Evolutionary conservation across 768 basidiomycete genomes (phyloP).

Genomic region (Russula abietina): DNA sequence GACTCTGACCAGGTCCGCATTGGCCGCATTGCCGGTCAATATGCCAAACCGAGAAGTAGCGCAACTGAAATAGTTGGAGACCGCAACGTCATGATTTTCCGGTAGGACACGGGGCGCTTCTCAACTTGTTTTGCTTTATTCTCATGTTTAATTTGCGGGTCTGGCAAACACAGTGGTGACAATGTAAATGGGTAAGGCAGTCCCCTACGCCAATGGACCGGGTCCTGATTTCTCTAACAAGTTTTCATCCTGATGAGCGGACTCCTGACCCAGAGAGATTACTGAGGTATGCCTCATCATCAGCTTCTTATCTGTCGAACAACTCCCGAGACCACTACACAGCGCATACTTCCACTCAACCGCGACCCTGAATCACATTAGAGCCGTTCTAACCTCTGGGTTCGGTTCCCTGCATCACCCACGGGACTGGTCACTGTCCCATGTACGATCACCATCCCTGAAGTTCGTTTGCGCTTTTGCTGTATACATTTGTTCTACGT

Average conservation of each 20-base stretch:
- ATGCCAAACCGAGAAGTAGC: slow-evolving; percentile 90
- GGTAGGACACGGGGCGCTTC: slow-evolving; percentile 36
- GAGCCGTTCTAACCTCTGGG: slow-evolving; percentile 81
- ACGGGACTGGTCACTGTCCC: slow-evolving; percentile 78
- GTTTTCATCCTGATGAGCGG: slow-evolving; percentile 45
- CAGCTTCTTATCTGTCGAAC: neutral
- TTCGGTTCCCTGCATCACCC: slow-evolving; percentile 89
- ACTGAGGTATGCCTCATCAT: slow-evolving; percentile 46
- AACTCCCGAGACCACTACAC: neutral
- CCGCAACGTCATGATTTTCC: slow-evolving; percentile 75
- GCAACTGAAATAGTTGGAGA: slow-evolving; percentile 71
- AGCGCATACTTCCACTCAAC: slow-evolving; percentile 97
- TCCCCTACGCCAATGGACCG: neutral
- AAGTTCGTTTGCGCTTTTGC: slow-evolving; percentile 40
- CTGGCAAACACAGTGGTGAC: slow-evolving; percentile 69
- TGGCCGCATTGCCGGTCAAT: slow-evolving; percentile 93
- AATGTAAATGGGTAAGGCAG: slow-evolving; percentile 81
- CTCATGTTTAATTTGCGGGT: neutral
- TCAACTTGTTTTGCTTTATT: neutral
- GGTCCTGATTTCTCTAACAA: slow-evolving; percentile 28
- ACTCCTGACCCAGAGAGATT: slow-evolving; percentile 58
- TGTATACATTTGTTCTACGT: neutral
- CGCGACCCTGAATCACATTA: slow-evolving; percentile 87
- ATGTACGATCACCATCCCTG: slow-evolving; percentile 80
- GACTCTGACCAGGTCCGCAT: slow-evolving; percentile 57